A percentile compares a stretch with the other conserved stretches of the same genome.
Conservation (phyloP, 2,329 filamentous ascomycete species). For the Verticillium nubilum region DNA sequence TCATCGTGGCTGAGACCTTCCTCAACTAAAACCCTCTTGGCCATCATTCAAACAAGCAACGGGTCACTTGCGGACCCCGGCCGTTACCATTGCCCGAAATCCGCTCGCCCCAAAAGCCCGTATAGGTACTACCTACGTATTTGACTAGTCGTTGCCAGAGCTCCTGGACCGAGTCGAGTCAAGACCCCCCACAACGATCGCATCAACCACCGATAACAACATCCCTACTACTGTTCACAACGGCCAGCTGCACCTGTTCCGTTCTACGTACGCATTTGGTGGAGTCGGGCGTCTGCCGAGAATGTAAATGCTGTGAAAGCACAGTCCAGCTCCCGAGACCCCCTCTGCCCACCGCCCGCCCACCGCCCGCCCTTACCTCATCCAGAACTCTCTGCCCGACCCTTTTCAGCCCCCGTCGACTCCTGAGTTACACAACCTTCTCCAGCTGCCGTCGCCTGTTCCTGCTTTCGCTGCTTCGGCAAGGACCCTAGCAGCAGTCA, state of each 20-base stretch:
- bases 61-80: neutral
- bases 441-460: neutral
- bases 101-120: neutral
- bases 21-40: neutral
- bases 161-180: neutral
- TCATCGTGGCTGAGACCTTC: neutral
- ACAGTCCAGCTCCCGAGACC: neutral
- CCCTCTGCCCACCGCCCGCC: neutral
- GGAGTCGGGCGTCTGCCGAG: neutral
- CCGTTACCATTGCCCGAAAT: neutral
- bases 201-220: neutral
- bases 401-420: neutral
- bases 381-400: neutral
- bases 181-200: neutral
- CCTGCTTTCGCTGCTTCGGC: neutral
- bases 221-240: neutral
- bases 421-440: neutral
- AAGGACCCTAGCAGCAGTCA: conserved; percentile 2
- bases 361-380: neutral
- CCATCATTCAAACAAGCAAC: neutral
- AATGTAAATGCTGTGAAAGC: neutral
- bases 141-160: neutral
- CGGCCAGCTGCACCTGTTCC: neutral
- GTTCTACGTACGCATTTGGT: neutral
- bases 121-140: neutral